Percentiles rank a stretch among this genome's conserved stretches.
These are phyloP conservation scores for Elymus sibiricus DNA, from an alignment of 176 grass and related monocot species.

Conservation along the genomic window DNA sequence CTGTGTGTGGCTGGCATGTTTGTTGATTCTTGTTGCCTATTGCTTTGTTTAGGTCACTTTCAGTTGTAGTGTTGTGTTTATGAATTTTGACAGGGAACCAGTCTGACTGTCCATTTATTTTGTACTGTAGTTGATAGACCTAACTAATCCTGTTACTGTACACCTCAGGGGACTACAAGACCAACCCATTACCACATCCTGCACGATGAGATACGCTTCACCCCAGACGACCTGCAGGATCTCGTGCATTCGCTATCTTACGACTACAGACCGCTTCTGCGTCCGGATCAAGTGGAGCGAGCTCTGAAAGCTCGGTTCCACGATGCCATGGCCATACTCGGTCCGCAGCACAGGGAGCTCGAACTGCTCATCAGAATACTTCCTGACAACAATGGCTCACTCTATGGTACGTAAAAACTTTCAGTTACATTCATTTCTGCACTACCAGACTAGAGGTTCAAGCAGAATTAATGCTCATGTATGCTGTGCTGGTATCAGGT, in stretches of 20 bases:
- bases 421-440: neutral
- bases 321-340: constrained; percentile 55
- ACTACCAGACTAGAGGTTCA: neutral
- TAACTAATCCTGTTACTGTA: neutral
- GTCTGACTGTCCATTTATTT: neutral
- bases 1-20: neutral
- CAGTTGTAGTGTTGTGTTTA: neutral
- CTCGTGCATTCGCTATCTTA: constrained; percentile 83
- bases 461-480: neutral
- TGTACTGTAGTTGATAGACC: neutral
- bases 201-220: too few relatives aligned
- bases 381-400: too few relatives aligned
- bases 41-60: neutral
- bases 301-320: constrained; percentile 53
- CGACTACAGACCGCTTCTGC: constrained; percentile 44
- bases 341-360: constrained; percentile 51
- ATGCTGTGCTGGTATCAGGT: constrained; percentile 36
- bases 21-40: neutral
- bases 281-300: constrained; percentile 52
- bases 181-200: constrained; percentile 93
- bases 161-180: constrained; percentile 66
- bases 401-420: constrained; percentile 61
- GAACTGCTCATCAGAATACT: constrained; percentile 84
- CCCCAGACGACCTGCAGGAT: constrained; percentile 76
- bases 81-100: neutral